A percentile compares a stretch with the other conserved stretches of the same genome.
Evolutionary conservation across 352 stramenopile species (phyloP).

Genomic region (Pythium phragmitis): DNA sequence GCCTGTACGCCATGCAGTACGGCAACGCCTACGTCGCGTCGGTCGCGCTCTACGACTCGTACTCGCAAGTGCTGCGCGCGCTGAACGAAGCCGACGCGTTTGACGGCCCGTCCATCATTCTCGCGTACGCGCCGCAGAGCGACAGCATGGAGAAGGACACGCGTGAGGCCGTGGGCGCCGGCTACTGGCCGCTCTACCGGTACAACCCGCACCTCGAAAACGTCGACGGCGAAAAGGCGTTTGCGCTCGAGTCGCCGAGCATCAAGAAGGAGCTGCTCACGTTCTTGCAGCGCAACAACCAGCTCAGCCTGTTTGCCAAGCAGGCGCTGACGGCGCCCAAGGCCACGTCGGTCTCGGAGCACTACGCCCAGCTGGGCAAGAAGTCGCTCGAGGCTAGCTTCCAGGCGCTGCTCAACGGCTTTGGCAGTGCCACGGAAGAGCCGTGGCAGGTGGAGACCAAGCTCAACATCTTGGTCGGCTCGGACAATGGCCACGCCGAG

Average conservation of each 20-base stretch:
- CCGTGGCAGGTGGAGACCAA: slow-evolving; percentile 70
- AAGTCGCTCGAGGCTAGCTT: slow-evolving; percentile 84
- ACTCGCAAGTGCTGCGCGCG: slow-evolving; percentile 85
- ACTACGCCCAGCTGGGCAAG: slow-evolving; percentile 81
- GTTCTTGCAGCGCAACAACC: slow-evolving; percentile 90
- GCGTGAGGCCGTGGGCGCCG: slow-evolving; percentile 79
- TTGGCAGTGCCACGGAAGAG: slow-evolving; percentile 44
- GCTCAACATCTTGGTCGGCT: slow-evolving; percentile 75
- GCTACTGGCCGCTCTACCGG: slow-evolving; percentile 93
- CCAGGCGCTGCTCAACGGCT: slow-evolving; percentile 68
- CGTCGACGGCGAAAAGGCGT: slow-evolving; percentile 82
- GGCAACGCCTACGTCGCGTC: slow-evolving; percentile 92
- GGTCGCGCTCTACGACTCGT: slow-evolving; percentile 88
- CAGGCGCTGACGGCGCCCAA: slow-evolving; percentile 51
- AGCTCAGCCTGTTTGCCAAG: slow-evolving; percentile 88
- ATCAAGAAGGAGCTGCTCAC: slow-evolving; percentile 89
- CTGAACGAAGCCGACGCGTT: slow-evolving; percentile 90
- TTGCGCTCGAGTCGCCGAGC: slow-evolving; percentile 89
- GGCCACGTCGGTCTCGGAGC: slow-evolving; percentile 48
- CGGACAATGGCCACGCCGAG: slow-evolving; percentile 72
- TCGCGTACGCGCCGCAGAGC: slow-evolving; percentile 86
- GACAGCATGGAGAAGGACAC: slow-evolving; percentile 89
- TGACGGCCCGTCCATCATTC: slow-evolving; percentile 88
- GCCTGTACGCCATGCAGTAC: slow-evolving; percentile 93
- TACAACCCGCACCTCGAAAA: slow-evolving; percentile 85